phyloP scores from a whole-genome alignment of 257 asterid genomes.

The Mentha longifolia region DNA sequence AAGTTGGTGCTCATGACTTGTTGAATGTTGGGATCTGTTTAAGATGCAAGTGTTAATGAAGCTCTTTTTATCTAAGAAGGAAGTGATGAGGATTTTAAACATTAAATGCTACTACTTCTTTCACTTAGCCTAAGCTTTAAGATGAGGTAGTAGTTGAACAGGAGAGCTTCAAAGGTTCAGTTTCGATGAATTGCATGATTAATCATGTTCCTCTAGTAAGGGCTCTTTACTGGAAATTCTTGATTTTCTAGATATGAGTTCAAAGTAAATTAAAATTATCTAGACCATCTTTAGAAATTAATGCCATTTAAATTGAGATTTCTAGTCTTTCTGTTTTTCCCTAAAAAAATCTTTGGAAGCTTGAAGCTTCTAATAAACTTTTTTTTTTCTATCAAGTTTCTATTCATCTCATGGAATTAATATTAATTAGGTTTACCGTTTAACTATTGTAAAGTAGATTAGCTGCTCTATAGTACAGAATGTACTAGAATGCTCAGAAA shows the following conservation, averaged over 20 bases:
- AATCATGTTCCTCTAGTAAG: conserved; percentile 11
- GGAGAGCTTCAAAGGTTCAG: background rate
- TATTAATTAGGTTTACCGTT: conserved; percentile 2
- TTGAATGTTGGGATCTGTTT: conserved; percentile 3
- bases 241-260: conserved; percentile 1
- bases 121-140: background rate
- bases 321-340: background rate
- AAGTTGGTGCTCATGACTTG: conserved; percentile 20
- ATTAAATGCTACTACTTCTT: background rate
- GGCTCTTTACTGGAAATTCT: conserved; percentile 10
- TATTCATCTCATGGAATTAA: conserved; percentile 3
- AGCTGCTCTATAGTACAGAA: conserved; percentile 9
- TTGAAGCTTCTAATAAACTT: background rate
- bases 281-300: background rate
- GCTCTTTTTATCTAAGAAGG: background rate
- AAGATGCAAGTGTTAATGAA: background rate
- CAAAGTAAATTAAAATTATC: conserved; percentile 3
- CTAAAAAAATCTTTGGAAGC: conserved; percentile 2
- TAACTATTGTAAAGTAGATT: conserved; percentile 10
- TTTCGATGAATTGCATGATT: conserved; percentile 16
- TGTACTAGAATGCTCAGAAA: conserved; percentile 1
- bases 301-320: background rate
- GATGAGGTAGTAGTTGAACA: background rate
- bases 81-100: background rate
- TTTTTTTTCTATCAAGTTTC: conserved; percentile 13